phyloP scores from a whole-genome alignment of 1,284 basidiomycete species.

The Irpex lacteus region DNA sequence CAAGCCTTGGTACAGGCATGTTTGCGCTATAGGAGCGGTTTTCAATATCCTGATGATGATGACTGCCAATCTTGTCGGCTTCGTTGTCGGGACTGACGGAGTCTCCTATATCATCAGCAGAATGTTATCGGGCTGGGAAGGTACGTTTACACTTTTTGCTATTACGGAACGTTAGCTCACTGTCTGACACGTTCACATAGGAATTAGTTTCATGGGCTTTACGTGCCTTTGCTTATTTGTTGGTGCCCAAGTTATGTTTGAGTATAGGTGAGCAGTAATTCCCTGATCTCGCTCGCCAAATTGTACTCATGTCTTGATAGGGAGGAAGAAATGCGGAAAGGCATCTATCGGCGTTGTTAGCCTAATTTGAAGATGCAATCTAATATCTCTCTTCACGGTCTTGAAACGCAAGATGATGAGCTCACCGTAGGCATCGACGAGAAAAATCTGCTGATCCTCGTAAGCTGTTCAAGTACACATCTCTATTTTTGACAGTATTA shows the following conservation, averaged over 20 bases:
- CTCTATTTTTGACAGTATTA: too few relatives aligned
- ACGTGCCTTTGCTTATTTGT: constrained; percentile 75
- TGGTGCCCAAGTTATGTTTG: constrained; percentile 92
- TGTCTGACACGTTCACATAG: constrained; percentile 33
- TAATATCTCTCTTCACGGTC: too few relatives aligned
- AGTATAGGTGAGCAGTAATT: constrained; percentile 66
- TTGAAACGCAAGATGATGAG: too few relatives aligned
- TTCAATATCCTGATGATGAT: constrained; percentile 91
- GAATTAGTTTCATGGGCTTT: constrained; percentile 63
- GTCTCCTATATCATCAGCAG: constrained; percentile 67
- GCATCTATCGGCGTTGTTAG: constrained; percentile 62
- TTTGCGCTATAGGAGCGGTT: constrained; percentile 83
- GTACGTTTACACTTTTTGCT: constrained; percentile 31
- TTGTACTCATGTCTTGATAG: constrained; percentile 16
- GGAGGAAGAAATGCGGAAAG: constrained; percentile 36
- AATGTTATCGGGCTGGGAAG: constrained; percentile 65
- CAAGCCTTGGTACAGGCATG: constrained; percentile 81
- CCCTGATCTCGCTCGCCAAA: neutral
- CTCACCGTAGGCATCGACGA: too few relatives aligned
- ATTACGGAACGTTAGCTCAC: constrained; percentile 1
- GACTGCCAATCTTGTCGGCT: constrained; percentile 92
- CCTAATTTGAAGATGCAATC: neutral
- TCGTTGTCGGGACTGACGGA: constrained; percentile 90
- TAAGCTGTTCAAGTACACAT: too few relatives aligned
- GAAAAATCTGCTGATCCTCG: too few relatives aligned